Conservation (phyloP, 768 basidiomycete species). For the Agrocybe praecox region DNA sequence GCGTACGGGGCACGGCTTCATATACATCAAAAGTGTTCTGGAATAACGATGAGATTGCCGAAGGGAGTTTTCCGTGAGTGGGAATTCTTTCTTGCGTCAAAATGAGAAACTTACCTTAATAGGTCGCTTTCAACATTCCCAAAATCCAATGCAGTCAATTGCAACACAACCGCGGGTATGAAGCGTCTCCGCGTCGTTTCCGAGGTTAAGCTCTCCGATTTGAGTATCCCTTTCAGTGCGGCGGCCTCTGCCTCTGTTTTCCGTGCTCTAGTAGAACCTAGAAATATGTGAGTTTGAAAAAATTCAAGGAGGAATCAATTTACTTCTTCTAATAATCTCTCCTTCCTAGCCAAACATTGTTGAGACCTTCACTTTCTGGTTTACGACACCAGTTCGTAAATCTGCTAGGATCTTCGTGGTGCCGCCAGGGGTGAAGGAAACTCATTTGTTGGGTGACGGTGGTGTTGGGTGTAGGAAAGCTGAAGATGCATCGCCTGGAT, state of each 20-base stretch:
- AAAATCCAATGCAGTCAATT: too few relatives aligned
- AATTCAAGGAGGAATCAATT: slow-evolving; percentile 13
- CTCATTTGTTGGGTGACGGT: slow-evolving; percentile 53
- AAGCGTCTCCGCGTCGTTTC: too few relatives aligned
- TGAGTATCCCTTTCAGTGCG: slow-evolving; percentile 71
- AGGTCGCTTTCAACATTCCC: too few relatives aligned
- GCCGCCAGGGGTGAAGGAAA: slow-evolving; percentile 71
- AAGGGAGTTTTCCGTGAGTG: too few relatives aligned
- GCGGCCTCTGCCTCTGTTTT: slow-evolving; percentile 82
- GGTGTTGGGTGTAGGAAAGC: slow-evolving; percentile 54
- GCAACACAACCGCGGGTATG: too few relatives aligned
- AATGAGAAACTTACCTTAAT: too few relatives aligned
- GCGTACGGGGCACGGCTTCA: too few relatives aligned
- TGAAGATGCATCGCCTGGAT: slow-evolving; percentile 36
- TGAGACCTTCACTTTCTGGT: slow-evolving; percentile 87
- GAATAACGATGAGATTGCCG: too few relatives aligned
- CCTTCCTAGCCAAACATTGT: slow-evolving; percentile 87
- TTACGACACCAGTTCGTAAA: slow-evolving; percentile 80
- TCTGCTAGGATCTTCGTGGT: slow-evolving; percentile 90
- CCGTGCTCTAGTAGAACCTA: slow-evolving; percentile 81
- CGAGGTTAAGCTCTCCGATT: slow-evolving; percentile 67
- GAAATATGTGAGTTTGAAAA: background rate
- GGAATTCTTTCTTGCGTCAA: too few relatives aligned
- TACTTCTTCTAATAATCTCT: slow-evolving; percentile 85
- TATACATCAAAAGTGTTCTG: too few relatives aligned